Percentiles rank a stretch among this genome's conserved stretches.
Conservation (phyloP, 2,329 filamentous ascomycete genomes). For the Sphaerulina vaccinii region DNA sequence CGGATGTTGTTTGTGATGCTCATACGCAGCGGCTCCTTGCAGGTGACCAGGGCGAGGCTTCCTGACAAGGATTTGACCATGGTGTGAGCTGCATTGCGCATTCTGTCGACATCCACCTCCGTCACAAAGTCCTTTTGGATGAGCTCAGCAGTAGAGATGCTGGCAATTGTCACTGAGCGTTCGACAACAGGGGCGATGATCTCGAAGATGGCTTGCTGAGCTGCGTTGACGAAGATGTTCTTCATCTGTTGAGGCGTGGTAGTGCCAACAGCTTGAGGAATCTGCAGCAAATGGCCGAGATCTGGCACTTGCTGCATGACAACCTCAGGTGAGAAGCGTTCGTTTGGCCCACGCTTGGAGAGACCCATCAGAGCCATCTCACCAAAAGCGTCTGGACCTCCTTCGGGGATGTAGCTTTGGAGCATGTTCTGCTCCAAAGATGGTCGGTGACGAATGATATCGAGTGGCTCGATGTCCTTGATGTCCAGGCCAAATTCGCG, state of each 20-base stretch:
- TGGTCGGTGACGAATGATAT: constrained; percentile 75
- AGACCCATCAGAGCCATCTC: constrained; percentile 72
- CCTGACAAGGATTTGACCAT: constrained; percentile 95
- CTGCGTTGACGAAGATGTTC: constrained; percentile 77
- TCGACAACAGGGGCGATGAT: constrained; percentile 98
- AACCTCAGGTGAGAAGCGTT: constrained; percentile 72
- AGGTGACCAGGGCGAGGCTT: constrained; percentile 93
- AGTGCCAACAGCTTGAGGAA: constrained; percentile 75
- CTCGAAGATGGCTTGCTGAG: constrained; percentile 86
- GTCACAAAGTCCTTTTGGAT: constrained; percentile 95
- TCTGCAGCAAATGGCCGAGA: constrained; percentile 72
- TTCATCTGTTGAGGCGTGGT: constrained; percentile 66
- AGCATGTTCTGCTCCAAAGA: constrained; percentile 36
- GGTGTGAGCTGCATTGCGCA: constrained; percentile 81
- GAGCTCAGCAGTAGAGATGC: constrained; percentile 93
- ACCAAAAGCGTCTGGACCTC: constrained; percentile 72
- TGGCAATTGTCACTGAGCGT: constrained; percentile 93
- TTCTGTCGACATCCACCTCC: constrained; percentile 82
- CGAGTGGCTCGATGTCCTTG: constrained; percentile 83
- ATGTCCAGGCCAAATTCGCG: constrained; percentile 89
- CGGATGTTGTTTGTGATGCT: constrained; percentile 98
- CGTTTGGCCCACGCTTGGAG: constrained; percentile 59
- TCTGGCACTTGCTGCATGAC: constrained; percentile 82
- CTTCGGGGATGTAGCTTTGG: constrained; percentile 44
- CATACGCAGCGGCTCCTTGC: constrained; percentile 91